Evolutionary conservation across 2,329 filamentous ascomycete species (phyloP).

Genomic region (Pseudofabraea citricarpa): DNA sequence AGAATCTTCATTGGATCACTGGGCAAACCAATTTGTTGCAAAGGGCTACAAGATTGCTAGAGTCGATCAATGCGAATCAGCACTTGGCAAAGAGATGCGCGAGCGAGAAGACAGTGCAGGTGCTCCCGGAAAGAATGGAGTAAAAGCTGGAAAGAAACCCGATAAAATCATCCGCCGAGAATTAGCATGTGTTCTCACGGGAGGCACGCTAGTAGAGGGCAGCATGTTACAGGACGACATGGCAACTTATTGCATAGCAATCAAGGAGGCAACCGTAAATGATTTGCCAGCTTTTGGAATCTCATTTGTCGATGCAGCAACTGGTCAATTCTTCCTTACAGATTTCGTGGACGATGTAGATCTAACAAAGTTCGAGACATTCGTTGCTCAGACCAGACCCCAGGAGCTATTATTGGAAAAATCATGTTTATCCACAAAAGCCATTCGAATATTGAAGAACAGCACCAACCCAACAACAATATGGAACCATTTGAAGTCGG

Average conservation of each 20-base stretch:
- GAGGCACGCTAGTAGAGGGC: slow-evolving; percentile 89
- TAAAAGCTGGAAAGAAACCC: slow-evolving; percentile 51
- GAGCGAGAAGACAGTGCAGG: slow-evolving; percentile 63
- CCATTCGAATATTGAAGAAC: slow-evolving; percentile 89
- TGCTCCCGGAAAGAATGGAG: slow-evolving; percentile 9
- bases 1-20: slow-evolving; percentile 90
- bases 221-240: slow-evolving; percentile 98
- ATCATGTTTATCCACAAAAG: slow-evolving; percentile 78
- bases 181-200: slow-evolving; percentile 83
- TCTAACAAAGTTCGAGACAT: slow-evolving; percentile 94
- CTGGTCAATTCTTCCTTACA: slow-evolving; percentile 89
- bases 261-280: slow-evolving; percentile 74
- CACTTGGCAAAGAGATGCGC: slow-evolving; percentile 96
- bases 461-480: slow-evolving; percentile 89
- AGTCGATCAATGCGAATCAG: slow-evolving; percentile 95
- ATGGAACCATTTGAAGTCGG: slow-evolving; percentile 89
- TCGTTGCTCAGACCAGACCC: slow-evolving; percentile 86
- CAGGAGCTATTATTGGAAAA: slow-evolving; percentile 89
- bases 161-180: slow-evolving; percentile 94
- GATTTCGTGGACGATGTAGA: slow-evolving; percentile 90
- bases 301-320: slow-evolving; percentile 91
- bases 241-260: slow-evolving; percentile 91
- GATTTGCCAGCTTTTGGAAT: slow-evolving; percentile 82
- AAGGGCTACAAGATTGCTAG: slow-evolving; percentile 97
- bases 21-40: slow-evolving; percentile 97